These are phyloP conservation scores for Spergularia bocconei DNA, from an alignment of 148 eudicot species.

Conservation along the genomic window DNA sequence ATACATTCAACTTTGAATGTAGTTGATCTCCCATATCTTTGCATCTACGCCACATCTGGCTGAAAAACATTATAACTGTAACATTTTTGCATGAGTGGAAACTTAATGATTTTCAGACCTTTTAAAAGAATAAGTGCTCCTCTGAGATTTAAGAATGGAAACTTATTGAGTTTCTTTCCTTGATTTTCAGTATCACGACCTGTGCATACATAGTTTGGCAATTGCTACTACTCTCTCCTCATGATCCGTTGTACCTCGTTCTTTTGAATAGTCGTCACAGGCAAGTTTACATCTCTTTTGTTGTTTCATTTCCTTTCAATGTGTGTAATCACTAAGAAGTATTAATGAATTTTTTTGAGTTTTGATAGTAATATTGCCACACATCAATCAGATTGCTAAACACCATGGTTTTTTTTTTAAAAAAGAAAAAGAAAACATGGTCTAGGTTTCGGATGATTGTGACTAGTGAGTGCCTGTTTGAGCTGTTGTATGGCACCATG, in stretches of 20 bases:
- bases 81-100: neutral
- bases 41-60: neutral
- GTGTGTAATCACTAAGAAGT: neutral
- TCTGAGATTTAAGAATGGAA: neutral
- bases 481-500: no score
- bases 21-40: neutral
- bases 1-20: neutral
- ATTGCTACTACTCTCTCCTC: slow-evolving; percentile 48
- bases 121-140: slow-evolving; percentile 1
- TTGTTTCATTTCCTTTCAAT: neutral
- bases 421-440: neutral
- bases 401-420: neutral
- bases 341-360: neutral
- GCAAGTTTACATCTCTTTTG: slow-evolving; percentile 36
- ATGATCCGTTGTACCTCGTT: slow-evolving; percentile 52
- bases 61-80: neutral
- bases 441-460: neutral
- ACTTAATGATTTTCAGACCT: neutral
- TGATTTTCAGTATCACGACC: slow-evolving; percentile 53
- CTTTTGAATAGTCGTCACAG: slow-evolving; percentile 58
- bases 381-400: neutral
- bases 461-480: neutral
- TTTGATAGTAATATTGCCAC: neutral
- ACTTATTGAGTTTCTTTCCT: neutral
- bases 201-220: slow-evolving; percentile 62